phyloP scores from a whole-genome alignment of 169 alveolate species.

The Plasmodium coatneyi region DNA sequence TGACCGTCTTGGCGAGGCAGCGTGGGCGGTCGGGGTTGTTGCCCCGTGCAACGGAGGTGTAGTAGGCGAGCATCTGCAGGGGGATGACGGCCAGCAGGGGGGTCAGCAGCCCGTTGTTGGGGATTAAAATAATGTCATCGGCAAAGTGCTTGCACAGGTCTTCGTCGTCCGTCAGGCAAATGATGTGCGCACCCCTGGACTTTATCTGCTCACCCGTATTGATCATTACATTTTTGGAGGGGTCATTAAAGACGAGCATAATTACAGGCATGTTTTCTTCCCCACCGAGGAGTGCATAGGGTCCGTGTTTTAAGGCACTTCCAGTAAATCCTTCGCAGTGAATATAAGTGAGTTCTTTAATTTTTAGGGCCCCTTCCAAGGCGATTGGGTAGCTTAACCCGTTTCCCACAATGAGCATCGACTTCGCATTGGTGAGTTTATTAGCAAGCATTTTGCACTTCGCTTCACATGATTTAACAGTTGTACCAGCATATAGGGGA shows the following conservation, averaged over 20 bases:
- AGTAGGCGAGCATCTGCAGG: constrained; percentile 89
- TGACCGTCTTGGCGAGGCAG: constrained; percentile 90
- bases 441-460: constrained; percentile 27
- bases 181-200: constrained; percentile 94
- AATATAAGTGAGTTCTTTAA: constrained; percentile 95
- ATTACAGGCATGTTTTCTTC: constrained; percentile 89
- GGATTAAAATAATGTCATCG: constrained; percentile 86
- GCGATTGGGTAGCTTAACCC: constrained; percentile 96
- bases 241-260: constrained; percentile 92
- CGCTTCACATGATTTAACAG: constrained; percentile 65
- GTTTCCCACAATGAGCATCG: constrained; percentile 86
- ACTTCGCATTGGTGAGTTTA: constrained; percentile 69
- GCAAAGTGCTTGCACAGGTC: constrained; percentile 85
- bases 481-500: constrained; percentile 56
- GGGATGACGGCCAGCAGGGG: constrained; percentile 90
- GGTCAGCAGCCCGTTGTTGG: constrained; percentile 87
- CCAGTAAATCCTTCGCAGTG: constrained; percentile 97
- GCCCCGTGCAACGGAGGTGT: constrained; percentile 81
- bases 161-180: constrained; percentile 92
- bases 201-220: constrained; percentile 93
- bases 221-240: constrained; percentile 87
- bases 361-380: constrained; percentile 96
- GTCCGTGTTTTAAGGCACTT: constrained; percentile 97
- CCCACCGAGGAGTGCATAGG: constrained; percentile 94
- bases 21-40: constrained; percentile 91